These are phyloP conservation scores for Anthracocystis walkeri DNA, from an alignment of 1,284 basidiomycete genomes.

Conservation along the genomic window DNA sequence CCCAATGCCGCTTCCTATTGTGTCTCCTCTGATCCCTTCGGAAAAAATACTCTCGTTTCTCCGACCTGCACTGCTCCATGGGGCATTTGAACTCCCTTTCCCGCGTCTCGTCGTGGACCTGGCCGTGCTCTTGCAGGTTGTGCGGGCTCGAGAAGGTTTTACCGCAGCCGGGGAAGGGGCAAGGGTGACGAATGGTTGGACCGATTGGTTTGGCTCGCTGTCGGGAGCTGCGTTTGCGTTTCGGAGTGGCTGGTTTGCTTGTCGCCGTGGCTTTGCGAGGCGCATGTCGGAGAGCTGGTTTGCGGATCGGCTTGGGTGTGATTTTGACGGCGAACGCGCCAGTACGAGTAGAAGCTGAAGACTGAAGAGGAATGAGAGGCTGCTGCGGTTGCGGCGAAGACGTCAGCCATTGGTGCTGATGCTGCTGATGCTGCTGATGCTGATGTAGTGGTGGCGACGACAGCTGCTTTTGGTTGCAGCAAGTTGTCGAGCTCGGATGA, in stretches of 20 bases:
- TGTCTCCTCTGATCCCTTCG: conserved; percentile 10
- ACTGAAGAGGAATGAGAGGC: too few relatives aligned
- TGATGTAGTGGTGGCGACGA: too few relatives aligned
- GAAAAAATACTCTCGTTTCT: conserved; percentile 10
- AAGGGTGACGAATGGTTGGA: neutral
- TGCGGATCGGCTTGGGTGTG: neutral
- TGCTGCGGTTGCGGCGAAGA: too few relatives aligned
- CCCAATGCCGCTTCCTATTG: neutral
- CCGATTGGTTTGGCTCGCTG: neutral
- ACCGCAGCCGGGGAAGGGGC: conserved; percentile 8
- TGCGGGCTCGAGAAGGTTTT: conserved; percentile 24
- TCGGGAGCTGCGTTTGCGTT: neutral
- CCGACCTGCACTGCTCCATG: neutral
- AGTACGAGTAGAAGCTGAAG: too few relatives aligned
- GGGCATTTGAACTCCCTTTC: neutral
- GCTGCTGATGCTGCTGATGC: too few relatives aligned
- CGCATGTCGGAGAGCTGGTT: too few relatives aligned
- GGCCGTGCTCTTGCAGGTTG: conserved; percentile 28
- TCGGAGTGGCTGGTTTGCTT: too few relatives aligned
- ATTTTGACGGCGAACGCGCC: neutral
- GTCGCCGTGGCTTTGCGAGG: too few relatives aligned
- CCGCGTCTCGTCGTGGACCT: conserved; percentile 10
- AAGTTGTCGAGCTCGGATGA: too few relatives aligned
- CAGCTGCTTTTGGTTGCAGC: too few relatives aligned
- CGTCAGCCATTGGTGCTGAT: too few relatives aligned